Evolutionary conservation across 2,329 filamentous ascomycete genomes (phyloP).

Genomic region (Beauveria asiatica): DNA sequence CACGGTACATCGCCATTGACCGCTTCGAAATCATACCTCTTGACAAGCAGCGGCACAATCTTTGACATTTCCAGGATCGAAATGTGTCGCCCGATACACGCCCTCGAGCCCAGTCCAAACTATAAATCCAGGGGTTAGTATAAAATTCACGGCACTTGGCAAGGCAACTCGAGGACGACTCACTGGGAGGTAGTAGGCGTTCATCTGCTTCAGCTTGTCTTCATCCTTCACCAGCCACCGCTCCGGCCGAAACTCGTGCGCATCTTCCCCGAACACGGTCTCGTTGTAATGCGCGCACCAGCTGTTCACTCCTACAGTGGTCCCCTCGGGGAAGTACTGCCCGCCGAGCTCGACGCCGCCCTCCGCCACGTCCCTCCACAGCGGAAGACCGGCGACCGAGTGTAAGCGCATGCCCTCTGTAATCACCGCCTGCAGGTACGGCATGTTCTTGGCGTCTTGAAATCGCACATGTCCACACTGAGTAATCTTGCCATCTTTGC

Average conservation of each 20-base stretch:
- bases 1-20: constrained; percentile 16
- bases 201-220: constrained; percentile 20
- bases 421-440: constrained; percentile 44
- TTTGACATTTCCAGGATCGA: constrained; percentile 35
- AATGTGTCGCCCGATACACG: constrained; percentile 36
- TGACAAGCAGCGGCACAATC: constrained; percentile 29
- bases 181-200: constrained; percentile 22
- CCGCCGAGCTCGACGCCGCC: constrained; percentile 33
- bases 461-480: constrained; percentile 19
- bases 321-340: constrained; percentile 22
- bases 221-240: constrained; percentile 28
- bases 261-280: constrained; percentile 25
- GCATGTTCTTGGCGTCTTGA: constrained; percentile 32
- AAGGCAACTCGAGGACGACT: constrained; percentile 1
- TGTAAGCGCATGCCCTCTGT: constrained; percentile 45
- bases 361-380: constrained; percentile 39
- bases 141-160: not conserved
- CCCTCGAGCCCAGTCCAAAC: constrained; percentile 33
- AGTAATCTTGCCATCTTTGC: constrained; percentile 5
- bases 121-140: constrained; percentile 12
- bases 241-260: constrained; percentile 30
- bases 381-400: constrained; percentile 37
- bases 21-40: constrained; percentile 26
- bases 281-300: constrained; percentile 28
- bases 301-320: constrained; percentile 27